Base-by-base conservation (phyloP, 495 filamentous ascomycete species). In the Darksidea phi region DNA sequence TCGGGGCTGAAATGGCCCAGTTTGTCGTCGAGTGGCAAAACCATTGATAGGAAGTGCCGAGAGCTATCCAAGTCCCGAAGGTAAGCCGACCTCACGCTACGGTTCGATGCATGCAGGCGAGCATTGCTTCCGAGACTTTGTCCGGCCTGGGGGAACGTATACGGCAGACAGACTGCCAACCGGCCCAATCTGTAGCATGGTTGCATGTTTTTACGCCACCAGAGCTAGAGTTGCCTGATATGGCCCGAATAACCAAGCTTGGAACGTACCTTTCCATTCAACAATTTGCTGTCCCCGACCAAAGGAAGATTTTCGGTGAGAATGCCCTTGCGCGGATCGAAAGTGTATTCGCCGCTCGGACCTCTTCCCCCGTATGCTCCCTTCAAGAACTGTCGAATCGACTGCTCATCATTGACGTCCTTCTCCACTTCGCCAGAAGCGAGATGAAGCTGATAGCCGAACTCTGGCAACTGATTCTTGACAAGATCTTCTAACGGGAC, bases 381-480 rank as follows among this genome's bases (percentile, higher is more conserved):
- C 45, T 79, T 82, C 54, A 97, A 66, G 56, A 95, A 88, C 61
- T 81, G 79, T 54, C 80, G 78, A 21, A 93, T 81, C 38, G 82
- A 77, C 3, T 80, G 80, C 55, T 79, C 79, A 7, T 79, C 77
- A 6, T 73, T 72, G 21, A 92, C 67, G 6, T 73, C 70, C 25
- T 74, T 74, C 68, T 93, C 88, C 18, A 93, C 76, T 11, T 86
- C 83, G 0, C 81, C 80, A 24, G 84, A 80, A 0, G 76, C 78
- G 32, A 97, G 81, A 36, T 91, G 89, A 37, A 95, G 65, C 76
- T 97, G 93, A 71, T 97, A 97, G 18, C 66, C 77, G 69, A 90
- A 90, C 63, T 88, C 84, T n/a, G 90, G 90, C 38, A 86, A 58
- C 18, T 61, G 47, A n/a, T 74, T 68, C 10, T 74, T 68, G 5